Conservation (phyloP, 495 filamentous ascomycete genomes). For the Daldinia grandis region DNA sequence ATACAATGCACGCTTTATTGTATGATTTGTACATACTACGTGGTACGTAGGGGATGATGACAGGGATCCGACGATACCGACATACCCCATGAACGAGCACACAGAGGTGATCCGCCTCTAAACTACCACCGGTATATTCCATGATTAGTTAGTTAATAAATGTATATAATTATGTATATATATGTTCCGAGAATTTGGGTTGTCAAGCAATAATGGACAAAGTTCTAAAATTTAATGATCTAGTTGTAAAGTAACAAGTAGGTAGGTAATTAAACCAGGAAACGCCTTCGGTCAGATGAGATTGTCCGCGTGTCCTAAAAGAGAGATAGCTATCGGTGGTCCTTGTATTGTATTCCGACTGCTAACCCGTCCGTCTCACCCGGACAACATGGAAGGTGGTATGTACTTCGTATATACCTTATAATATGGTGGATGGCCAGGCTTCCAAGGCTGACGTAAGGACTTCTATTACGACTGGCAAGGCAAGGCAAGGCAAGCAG, state of each 20-base stretch:
- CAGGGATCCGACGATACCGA: conserved; percentile 27
- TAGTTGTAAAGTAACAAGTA: background rate
- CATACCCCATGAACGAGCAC: conserved; percentile 95
- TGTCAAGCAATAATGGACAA: background rate
- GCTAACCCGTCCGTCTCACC: background rate
- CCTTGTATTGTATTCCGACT: background rate
- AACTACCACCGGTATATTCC: conserved; percentile 52
- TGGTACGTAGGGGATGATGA: conserved; percentile 2
- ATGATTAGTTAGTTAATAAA: too few relatives aligned
- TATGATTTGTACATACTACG: background rate
- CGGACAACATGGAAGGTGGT: background rate
- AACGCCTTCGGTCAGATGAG: conserved; percentile 18
- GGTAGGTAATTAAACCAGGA: background rate
- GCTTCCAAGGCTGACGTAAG: conserved; percentile 27
- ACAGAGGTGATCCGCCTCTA: conserved; percentile 74
- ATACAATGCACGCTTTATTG: background rate
- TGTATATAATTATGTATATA: background rate
- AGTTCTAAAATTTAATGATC: background rate
- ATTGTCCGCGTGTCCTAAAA: conserved; percentile 15
- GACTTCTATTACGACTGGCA: background rate
- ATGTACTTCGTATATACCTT: too few relatives aligned
- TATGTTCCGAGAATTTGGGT: background rate
- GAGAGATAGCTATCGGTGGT: background rate
- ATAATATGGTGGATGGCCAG: too few relatives aligned
- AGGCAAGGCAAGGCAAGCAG: background rate